A percentile compares a stretch with the other conserved stretches of the same genome.
phyloP scores from a whole-genome alignment of 2,329 filamentous ascomycete genomes.

The Achaetomium macrosporum region DNA sequence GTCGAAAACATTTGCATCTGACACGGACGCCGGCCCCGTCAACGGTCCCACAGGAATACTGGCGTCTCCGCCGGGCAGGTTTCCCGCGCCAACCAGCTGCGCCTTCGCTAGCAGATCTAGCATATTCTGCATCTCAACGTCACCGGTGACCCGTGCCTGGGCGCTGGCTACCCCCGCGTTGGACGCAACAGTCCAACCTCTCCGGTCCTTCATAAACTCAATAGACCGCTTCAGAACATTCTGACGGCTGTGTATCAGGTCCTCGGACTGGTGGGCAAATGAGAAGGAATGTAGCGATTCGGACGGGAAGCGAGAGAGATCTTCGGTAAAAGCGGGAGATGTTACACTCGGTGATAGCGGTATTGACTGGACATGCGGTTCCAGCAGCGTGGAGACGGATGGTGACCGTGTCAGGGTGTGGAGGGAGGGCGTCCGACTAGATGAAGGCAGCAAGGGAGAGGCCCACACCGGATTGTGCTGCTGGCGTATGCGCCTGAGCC shows the following conservation, averaged over 20 bases:
- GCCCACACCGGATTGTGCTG: conserved; percentile 59
- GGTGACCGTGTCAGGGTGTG: conserved; percentile 56
- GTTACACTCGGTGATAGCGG: conserved; percentile 56
- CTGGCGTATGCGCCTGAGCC: conserved; percentile 89
- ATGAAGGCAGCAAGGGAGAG: conserved; percentile 58
- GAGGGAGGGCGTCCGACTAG: conserved; percentile 53
- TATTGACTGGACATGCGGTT: conserved; percentile 41
- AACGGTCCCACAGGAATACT: conserved; percentile 54
- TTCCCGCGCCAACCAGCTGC: conserved; percentile 67
- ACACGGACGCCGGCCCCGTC: conserved; percentile 70
- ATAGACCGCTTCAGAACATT: conserved; percentile 89
- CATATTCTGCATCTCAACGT: conserved; percentile 84
- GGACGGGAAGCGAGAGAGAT: conserved; percentile 85
- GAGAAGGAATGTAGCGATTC: conserved; percentile 98
- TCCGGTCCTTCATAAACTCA: conserved; percentile 91
- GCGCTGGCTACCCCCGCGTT: conserved; percentile 74
- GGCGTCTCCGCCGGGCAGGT: conserved; percentile 45
- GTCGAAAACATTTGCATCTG: conserved; percentile 78
- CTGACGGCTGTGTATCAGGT: conserved; percentile 84
- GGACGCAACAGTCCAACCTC: conserved; percentile 68
- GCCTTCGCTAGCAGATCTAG: conserved; percentile 80
- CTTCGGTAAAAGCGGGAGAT: conserved; percentile 77
- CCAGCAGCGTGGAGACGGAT: conserved; percentile 64
- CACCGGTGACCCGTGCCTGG: conserved; percentile 74
- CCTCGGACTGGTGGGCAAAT: conserved; percentile 91